Conservation (phyloP, 2,329 filamentous ascomycete genomes). For the Aspergillus udagawae region DNA sequence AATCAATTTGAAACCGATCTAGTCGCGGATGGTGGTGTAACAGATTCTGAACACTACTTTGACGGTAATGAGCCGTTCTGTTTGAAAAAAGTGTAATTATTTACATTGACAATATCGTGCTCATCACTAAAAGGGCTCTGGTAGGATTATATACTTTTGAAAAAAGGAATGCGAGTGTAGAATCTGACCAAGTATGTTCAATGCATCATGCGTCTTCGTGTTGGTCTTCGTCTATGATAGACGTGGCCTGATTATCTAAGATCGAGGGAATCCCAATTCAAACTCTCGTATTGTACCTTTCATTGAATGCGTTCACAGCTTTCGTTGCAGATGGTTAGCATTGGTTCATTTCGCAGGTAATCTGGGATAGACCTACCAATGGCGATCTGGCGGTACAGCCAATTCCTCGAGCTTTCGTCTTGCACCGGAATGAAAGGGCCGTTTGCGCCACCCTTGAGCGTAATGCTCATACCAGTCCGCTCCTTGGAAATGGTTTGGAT, state of each 20-base stretch:
- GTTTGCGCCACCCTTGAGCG: slow-evolving; percentile 83
- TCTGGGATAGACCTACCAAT: slow-evolving; percentile 41
- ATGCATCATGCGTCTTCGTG: slow-evolving; percentile 1
- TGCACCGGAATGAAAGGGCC: slow-evolving; percentile 91
- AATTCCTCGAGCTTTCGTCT: slow-evolving; percentile 73
- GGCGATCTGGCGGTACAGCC: slow-evolving; percentile 63
- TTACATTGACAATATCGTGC: background rate
- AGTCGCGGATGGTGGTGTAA: no score
- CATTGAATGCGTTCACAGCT: slow-evolving; percentile 65
- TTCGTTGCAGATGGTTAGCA: slow-evolving; percentile 9
- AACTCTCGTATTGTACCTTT: slow-evolving; percentile 52
- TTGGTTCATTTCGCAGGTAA: background rate
- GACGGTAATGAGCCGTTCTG: background rate
- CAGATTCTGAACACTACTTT: background rate
- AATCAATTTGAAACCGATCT: background rate
- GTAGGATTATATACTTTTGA: background rate
- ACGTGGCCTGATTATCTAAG: slow-evolving; percentile 8
- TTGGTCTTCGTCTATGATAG: background rate
- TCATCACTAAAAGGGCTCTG: background rate
- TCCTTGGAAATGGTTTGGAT: slow-evolving; percentile 97
- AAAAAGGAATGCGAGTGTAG: background rate
- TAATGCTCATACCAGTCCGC: slow-evolving; percentile 85
- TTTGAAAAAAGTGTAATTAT: background rate
- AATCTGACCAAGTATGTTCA: background rate
- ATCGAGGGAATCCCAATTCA: background rate